Percentiles rank a stretch among this genome's conserved stretches.
phyloP scores from a whole-genome alignment of 352 stramenopile genomes.

The Phytophthora sansomeana region DNA sequence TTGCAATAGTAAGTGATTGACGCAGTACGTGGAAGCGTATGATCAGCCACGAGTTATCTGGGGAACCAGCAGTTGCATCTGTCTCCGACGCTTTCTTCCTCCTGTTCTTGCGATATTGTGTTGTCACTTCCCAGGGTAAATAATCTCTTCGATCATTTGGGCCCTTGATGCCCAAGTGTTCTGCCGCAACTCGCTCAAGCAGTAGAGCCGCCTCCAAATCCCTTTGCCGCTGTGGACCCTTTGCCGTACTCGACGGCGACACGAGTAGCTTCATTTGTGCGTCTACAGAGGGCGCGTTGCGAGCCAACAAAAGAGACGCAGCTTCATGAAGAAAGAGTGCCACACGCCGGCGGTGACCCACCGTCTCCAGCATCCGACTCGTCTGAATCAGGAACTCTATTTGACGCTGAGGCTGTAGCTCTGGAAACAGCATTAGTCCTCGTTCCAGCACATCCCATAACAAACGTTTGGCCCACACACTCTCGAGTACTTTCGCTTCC shows the following conservation, averaged over 20 bases:
- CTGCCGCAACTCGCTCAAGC: conserved; percentile 60
- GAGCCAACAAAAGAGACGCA: conserved; percentile 49
- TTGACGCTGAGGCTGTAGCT: conserved; percentile 58
- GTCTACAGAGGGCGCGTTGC: conserved; percentile 33
- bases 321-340: conserved; percentile 82
- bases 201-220: conserved; percentile 70
- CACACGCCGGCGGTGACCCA: conserved; percentile 69
- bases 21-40: conserved; percentile 83
- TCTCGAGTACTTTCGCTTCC: conserved; percentile 58
- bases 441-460: conserved; percentile 76
- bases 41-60: conserved; percentile 68
- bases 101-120: conserved; percentile 33
- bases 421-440: conserved; percentile 58
- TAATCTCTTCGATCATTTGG: conserved; percentile 4
- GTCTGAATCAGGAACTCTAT: conserved; percentile 72
- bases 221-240: conserved; percentile 38
- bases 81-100: conserved; percentile 27
- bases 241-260: conserved; percentile 32
- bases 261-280: conserved; percentile 24
- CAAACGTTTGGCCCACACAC: conserved; percentile 74
- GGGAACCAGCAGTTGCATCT: conserved; percentile 2
- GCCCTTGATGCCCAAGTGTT: conserved; percentile 53
- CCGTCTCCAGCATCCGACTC: conserved; percentile 70
- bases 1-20: conserved; percentile 73
- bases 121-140: conserved; percentile 58